Evolutionary conservation across 345 rosid genomes (phyloP), one percentile per base, ranked within the genome.

Genomic region (Hibiscus trionum): DNA sequence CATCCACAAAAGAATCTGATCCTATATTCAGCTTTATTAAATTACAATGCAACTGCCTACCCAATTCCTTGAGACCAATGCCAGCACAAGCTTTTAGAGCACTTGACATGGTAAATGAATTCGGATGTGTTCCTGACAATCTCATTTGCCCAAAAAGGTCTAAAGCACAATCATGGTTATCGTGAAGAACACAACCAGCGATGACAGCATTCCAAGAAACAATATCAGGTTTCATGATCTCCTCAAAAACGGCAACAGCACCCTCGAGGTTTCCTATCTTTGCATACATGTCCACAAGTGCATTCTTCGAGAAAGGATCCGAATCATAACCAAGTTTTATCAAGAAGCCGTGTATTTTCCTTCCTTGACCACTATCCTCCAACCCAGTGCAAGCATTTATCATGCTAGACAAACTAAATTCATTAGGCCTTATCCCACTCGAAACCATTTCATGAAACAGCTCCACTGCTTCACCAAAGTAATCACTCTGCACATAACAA

Each of bases 261-360:
- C 82, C 87, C 19, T 81, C 82, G 66, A 85, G 80, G 67, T 47
- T 58, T 49, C 87, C 84, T 19, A 78, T 72, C 77, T 88, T 88
- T 10, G 87, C 90, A 62, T 86, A 86, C 93, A 88, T 88, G 77
- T 88, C 93, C 77, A 86, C 87, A 27, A 88, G 86, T 27, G 90
- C 90, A 78, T 88, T 88, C 37, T 73, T 73, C 0, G 87, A 84
- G 78, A 84, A 88, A 39, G 74, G 81, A 76, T 86, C 87, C 0
- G 70, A 73, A 64, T 81, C 77, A 42, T 78, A 86, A 35, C 86
- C 90, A 39, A 86, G 85, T 80, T 83, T 86, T 76, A 85, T 75
- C 72, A 82, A 78, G 55, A 49, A 81, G 15, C 86, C 84, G 71
- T 88, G 93, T 46, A 73, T 73, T 66, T 75, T 83, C 79, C 76